Percentiles rank a stretch among this genome's conserved stretches.
Evolutionary conservation across 176 grass and related monocot species (phyloP).

Genomic region (Carex littledalei): DNA sequence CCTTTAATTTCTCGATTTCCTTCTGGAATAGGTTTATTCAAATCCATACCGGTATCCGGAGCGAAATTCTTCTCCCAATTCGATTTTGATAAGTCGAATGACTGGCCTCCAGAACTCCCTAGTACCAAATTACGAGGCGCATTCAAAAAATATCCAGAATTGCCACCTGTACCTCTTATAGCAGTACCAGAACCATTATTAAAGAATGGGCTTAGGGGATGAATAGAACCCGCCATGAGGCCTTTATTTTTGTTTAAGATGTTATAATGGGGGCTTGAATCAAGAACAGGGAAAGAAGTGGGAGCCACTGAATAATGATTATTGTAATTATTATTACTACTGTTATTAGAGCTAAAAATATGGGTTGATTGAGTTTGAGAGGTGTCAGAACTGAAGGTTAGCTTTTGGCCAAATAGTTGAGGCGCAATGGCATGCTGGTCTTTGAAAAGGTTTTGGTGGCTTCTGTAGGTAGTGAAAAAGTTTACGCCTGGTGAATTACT

Average conservation of each 20-base stretch:
- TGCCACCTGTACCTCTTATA: background rate
- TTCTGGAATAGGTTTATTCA: slow-evolving; percentile 52
- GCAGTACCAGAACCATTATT: slow-evolving; percentile 6
- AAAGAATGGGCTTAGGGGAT: slow-evolving; percentile 7
- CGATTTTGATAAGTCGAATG: slow-evolving; percentile 23
- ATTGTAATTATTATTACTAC: slow-evolving; percentile 12
- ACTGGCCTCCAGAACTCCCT: slow-evolving; percentile 34
- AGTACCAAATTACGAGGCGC: slow-evolving; percentile 10
- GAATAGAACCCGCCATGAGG: background rate
- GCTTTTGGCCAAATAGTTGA: slow-evolving; percentile 13
- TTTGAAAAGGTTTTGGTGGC: slow-evolving; percentile 13
- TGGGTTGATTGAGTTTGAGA: slow-evolving; percentile 1
- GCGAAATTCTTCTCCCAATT: slow-evolving; percentile 25
- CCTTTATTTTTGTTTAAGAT: slow-evolving; percentile 21
- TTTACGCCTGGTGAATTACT: background rate
- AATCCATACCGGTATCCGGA: slow-evolving; percentile 43
- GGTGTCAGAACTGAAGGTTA: slow-evolving; percentile 7
- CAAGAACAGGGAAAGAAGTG: slow-evolving; percentile 14
- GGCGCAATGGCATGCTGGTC: background rate
- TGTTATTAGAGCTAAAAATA: background rate
- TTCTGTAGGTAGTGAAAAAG: slow-evolving; percentile 1
- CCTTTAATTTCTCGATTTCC: slow-evolving; percentile 28
- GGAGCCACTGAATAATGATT: background rate
- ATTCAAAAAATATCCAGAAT: slow-evolving; percentile 7
- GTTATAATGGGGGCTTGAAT: slow-evolving; percentile 17